Percentiles rank a stretch among this genome's conserved stretches.
phyloP scores from a whole-genome alignment of 495 filamentous ascomycete species.

The Xylaria longipes region DNA sequence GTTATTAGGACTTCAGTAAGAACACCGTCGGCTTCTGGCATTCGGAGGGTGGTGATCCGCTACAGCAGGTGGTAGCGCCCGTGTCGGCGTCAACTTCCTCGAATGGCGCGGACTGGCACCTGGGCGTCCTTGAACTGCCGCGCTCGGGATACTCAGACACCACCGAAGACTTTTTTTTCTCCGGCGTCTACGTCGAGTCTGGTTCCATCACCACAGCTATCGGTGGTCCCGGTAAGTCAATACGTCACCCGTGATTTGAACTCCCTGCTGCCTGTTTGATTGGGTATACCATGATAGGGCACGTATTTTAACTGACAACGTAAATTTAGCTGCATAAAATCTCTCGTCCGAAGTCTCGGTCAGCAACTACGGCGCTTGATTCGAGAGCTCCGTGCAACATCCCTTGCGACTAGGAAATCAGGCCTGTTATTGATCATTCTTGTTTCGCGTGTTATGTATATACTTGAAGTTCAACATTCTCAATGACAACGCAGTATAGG shows the following conservation, averaged over 20 bases:
- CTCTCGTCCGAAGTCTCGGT: neutral
- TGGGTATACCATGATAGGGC: neutral
- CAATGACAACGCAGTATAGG: neutral
- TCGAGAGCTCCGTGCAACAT: neutral
- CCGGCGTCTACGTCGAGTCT: conserved; percentile 73
- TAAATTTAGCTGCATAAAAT: conserved; percentile 2
- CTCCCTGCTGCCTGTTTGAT: neutral
- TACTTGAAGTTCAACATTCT: neutral
- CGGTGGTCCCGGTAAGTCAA: conserved; percentile 48
- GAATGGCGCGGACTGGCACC: conserved; percentile 77
- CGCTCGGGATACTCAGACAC: conserved; percentile 58
- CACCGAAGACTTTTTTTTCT: conserved; percentile 74
- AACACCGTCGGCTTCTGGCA: conserved; percentile 73
- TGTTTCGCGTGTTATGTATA: neutral
- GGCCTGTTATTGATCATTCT: neutral
- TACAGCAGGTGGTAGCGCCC: conserved; percentile 63
- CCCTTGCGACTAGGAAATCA: neutral
- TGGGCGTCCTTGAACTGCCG: conserved; percentile 72
- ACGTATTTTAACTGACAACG: neutral
- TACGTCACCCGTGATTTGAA: neutral
- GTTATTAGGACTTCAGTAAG: conserved; percentile 58
- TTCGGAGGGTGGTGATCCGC: conserved; percentile 61
- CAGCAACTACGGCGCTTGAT: neutral
- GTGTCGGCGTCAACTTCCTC: conserved; percentile 65
- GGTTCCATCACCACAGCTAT: conserved; percentile 65